A percentile compares a stretch with the other conserved stretches of the same genome.
phyloP scores from a whole-genome alignment of 345 rosid species.

The Brassica incana region DNA sequence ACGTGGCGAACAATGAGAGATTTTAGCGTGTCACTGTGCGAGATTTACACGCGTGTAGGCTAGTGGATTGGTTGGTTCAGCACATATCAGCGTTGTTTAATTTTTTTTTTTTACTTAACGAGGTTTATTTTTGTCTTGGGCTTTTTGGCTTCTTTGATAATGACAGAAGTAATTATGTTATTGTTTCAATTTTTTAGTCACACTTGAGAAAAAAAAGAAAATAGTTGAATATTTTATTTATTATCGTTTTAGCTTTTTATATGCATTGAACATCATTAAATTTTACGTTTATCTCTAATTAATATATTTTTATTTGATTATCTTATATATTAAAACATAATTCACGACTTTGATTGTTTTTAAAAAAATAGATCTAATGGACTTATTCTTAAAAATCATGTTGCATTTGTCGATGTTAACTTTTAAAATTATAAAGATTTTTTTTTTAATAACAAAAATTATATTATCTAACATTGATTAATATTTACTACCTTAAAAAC shows the following conservation, averaged over 20 bases:
- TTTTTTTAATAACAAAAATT: no score
- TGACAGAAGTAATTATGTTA: background rate
- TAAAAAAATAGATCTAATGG: no score
- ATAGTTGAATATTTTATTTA: background rate
- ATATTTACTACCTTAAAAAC: no score
- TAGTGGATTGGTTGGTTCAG: background rate
- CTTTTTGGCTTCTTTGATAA: background rate
- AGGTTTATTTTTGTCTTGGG: constrained; percentile 4
- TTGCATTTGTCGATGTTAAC: no score
- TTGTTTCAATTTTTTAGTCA: background rate
- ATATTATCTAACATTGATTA: no score
- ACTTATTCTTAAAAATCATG: no score
- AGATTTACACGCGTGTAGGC: constrained; percentile 20
- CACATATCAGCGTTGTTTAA: constrained; percentile 5
- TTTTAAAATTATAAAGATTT: no score
- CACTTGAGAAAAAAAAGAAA: background rate
- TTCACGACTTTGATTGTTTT: no score
- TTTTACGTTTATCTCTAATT: no score
- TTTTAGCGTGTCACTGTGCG: background rate
- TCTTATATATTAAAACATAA: no score
- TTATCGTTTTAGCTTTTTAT: background rate
- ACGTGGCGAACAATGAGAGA: constrained; percentile 18
- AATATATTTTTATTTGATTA: background rate
- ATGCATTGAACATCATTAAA: background rate
- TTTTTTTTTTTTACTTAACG: background rate